Base-by-base conservation (phyloP, 495 filamentous ascomycete genomes). In the Neurospora hispaniola region DNA sequence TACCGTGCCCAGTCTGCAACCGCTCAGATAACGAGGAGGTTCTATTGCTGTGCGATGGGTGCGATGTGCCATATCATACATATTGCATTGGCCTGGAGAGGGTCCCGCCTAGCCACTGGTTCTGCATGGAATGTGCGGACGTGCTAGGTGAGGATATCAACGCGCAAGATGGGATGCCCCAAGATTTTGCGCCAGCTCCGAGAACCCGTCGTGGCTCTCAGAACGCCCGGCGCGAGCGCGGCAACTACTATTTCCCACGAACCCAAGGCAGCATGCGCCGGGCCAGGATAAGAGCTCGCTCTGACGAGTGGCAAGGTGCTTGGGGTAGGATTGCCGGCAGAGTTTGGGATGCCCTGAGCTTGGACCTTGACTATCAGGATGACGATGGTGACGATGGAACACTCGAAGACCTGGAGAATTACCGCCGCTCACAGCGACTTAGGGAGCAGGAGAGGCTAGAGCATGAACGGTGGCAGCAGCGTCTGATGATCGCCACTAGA, bases 311-410 rank as follows among this genome's bases (percentile, higher is more conserved):
- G 87, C 81, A 85, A 69, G 87, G 86, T 12, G 83, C 87, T 41
- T 89, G 87, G 87, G 86, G 83, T 72, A 80, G 81, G 23, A 84
- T 89, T 71, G 77, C 84, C 43, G 84, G 82, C 23, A 79, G 83
- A 16, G 78, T 89, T 69, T 87, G 83, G 77, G 82, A 85, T 76
- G 83, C 79, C 62, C 81, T 94, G 12, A 89, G 92, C 73, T 74
- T 98, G 46, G 94, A 98, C 76, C 86, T 97, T 27, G 94, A 98
- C 79, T 96, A 94, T 78, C 92, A 93, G 14, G 95, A 94, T 77
- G 92, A 94, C 74, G 91, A 95, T 16, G 79, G 73, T 75, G 91
- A 93, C 35, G 73, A 74, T 38, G 70, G 70, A 70, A 77, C 83
- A 44, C 75, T 85, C 70, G 82, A 80, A 80, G 75, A 82, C 76